phyloP scores from a whole-genome alignment of 805 yeast species.

The Kodamaea jinghongensis region DNA sequence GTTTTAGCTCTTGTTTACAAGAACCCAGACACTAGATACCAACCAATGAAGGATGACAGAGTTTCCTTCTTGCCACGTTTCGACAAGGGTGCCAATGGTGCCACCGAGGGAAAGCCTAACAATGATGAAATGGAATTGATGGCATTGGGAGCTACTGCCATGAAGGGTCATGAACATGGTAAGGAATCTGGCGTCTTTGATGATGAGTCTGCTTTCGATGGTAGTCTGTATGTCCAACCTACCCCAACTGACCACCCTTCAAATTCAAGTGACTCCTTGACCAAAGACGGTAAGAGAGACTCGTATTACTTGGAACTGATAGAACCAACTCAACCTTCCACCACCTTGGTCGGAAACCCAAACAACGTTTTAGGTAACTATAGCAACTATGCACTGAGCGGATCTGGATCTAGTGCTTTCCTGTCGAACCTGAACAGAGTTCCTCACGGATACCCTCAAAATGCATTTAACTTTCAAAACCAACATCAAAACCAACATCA shows the following conservation, averaged over 20 bases:
- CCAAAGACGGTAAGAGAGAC: constrained; percentile 22
- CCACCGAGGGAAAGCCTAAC: constrained; percentile 12
- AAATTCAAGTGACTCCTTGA: constrained; percentile 3
- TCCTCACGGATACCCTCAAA: constrained; percentile 13
- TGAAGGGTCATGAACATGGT: constrained; percentile 55
- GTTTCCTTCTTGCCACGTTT: constrained; percentile 86
- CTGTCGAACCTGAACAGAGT: constrained; percentile 9
- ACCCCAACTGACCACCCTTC: constrained; percentile 3
- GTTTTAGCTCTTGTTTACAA: constrained; percentile 76
- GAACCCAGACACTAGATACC: constrained; percentile 93
- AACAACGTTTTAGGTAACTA: constrained; percentile 25
- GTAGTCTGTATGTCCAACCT: constrained; percentile 17
- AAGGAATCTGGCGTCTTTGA: constrained; percentile 22
- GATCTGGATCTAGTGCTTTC: constrained; percentile 4
- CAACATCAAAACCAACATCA: constrained; percentile 4
- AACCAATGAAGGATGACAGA: constrained; percentile 95
- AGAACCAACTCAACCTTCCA: constrained; percentile 43
- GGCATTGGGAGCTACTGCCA: constrained; percentile 69
- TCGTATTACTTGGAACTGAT: constrained; percentile 26
- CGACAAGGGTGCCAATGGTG: constrained; percentile 25
- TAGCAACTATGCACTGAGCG: constrained; percentile 13
- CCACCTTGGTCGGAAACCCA: constrained; percentile 43
- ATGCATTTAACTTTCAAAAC: constrained; percentile 5
- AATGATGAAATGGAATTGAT: constrained; percentile 59
- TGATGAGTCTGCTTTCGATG: constrained; percentile 35